Evolutionary conservation across 352 stramenopile genomes (phyloP), one percentile per base, ranked within the genome.

Genomic region (Phytopythium kandeliae): DNA sequence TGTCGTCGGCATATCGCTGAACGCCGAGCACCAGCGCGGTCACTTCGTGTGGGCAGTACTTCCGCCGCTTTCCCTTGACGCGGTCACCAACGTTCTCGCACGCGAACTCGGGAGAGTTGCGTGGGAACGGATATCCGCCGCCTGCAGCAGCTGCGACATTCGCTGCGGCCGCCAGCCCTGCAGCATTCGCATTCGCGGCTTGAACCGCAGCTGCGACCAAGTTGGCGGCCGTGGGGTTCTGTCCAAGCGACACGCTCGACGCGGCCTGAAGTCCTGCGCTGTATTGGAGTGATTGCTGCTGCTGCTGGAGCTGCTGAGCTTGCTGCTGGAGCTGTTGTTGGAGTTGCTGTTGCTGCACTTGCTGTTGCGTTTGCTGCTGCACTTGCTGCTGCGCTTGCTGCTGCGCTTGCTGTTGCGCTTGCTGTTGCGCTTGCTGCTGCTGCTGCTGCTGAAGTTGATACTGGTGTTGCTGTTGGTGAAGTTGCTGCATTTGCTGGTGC

Each of bases 41-140:
- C 11, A 92, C 81, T 70, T 92, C 81, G 37, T 92, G 81, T 3
- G 81, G 81, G 60, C 81, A 92, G 49, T 92, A 92, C 51, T 92
- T 92, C 22, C 81, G 56, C 30, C 81, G 69, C 59, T 92, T 92
- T 43, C 81, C 81, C 37, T 92, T 92, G 15, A 92, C 71, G n/a
- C 81, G 78, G 41, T 89, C 81, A 30, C 81, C 81, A 6, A 92
- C 79, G 51, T 92, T 89, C 57, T 89, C 81, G 44, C 81, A 92
- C 0, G 76, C 81, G 54, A 89, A 90, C 52, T 91, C 79, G 0
- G 78, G 74, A 17, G 74, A 86, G 22, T 89, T 89, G 24, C 78
- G 77, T 15, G 74, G 70, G 40, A 88, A 86, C 21, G 76, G 60
- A 50, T 82, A 83, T 8, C 67, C 68, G 13, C 61, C 65, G 41